phyloP scores from a whole-genome alignment of 1,284 basidiomycete genomes.

The Ceratobasidium sp. region DNA sequence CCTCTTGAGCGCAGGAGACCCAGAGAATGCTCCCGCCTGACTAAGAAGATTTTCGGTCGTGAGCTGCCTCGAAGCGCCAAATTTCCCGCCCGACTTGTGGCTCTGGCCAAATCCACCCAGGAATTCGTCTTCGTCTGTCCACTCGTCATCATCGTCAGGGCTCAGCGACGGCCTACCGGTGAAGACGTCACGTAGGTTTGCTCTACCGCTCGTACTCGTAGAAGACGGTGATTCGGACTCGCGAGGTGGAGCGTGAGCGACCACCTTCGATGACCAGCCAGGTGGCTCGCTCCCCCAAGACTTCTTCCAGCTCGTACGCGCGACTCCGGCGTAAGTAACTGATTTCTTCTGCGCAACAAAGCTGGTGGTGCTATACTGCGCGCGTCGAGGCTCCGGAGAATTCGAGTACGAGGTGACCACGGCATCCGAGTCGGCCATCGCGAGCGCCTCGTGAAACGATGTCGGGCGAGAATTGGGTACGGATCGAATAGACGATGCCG shows the following conservation, averaged over 20 bases:
- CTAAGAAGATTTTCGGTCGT: not conserved
- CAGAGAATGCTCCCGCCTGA: constrained; percentile 34
- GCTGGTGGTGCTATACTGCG: constrained; percentile 64
- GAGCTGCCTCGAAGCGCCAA: constrained; percentile 52
- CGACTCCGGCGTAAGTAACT: constrained; percentile 61
- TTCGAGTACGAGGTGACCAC: constrained; percentile 38
- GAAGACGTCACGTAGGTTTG: constrained; percentile 79
- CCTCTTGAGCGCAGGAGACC: constrained; percentile 30
- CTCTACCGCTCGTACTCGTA: constrained; percentile 66
- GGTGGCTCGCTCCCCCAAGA: constrained; percentile 87
- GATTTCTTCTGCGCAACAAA: constrained; percentile 82
- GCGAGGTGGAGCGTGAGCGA: constrained; percentile 75
- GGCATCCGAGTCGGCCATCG: constrained; percentile 18
- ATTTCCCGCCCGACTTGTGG: constrained; percentile 58
- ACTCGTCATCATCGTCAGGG: constrained; percentile 80
- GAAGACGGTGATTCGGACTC: constrained; percentile 71
- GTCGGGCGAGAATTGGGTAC: constrained; percentile 78
- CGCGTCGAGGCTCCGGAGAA: constrained; percentile 63
- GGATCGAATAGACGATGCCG: constrained; percentile 80
- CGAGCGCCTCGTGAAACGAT: constrained; percentile 74
- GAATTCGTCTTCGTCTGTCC: constrained; percentile 73
- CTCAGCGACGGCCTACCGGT: constrained; percentile 72
- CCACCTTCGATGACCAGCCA: constrained; percentile 79
- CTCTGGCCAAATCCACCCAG: constrained; percentile 83
- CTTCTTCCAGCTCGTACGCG: constrained; percentile 87